These are phyloP conservation scores for Elymus sibiricus DNA, from an alignment of 176 grass and related monocot genomes.

Conservation along the genomic window DNA sequence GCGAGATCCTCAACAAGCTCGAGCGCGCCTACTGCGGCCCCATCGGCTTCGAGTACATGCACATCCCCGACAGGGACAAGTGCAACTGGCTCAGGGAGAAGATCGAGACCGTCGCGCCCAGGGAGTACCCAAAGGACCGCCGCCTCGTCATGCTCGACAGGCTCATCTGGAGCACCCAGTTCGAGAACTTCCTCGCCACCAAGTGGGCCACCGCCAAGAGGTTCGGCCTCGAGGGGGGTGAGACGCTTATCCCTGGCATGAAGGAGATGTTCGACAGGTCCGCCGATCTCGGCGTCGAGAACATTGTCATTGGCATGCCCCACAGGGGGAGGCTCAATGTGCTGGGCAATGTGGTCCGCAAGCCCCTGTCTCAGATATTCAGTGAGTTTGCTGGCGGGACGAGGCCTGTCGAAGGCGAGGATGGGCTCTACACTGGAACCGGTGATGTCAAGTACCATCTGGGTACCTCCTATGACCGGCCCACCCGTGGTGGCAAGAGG, in stretches of 20 bases:
- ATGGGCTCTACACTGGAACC: slow-evolving; percentile 89
- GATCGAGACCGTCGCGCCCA: slow-evolving; percentile 62
- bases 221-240: slow-evolving; percentile 85
- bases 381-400: slow-evolving; percentile 91
- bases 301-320: slow-evolving; percentile 94
- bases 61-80: slow-evolving; percentile 84
- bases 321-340: slow-evolving; percentile 97
- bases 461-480: slow-evolving; percentile 90
- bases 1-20: slow-evolving; percentile 79
- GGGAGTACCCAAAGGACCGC: slow-evolving; percentile 52
- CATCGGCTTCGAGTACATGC: slow-evolving; percentile 94
- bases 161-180: slow-evolving; percentile 94
- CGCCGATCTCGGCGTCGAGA: slow-evolving; percentile 69
- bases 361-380: slow-evolving; percentile 92
- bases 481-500: slow-evolving; percentile 79
- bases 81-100: slow-evolving; percentile 94
- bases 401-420: slow-evolving; percentile 74
- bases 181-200: slow-evolving; percentile 93
- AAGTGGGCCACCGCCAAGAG: slow-evolving; percentile 95
- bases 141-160: slow-evolving; percentile 83
- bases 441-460: slow-evolving; percentile 97
- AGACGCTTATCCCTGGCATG: slow-evolving; percentile 95
- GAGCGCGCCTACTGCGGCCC: slow-evolving; percentile 86
- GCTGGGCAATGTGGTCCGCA: slow-evolving; percentile 83
- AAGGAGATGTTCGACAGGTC: slow-evolving; percentile 96